Evolutionary conservation across 768 basidiomycete genomes (phyloP).

Genomic region (Agrocybe pediades): DNA sequence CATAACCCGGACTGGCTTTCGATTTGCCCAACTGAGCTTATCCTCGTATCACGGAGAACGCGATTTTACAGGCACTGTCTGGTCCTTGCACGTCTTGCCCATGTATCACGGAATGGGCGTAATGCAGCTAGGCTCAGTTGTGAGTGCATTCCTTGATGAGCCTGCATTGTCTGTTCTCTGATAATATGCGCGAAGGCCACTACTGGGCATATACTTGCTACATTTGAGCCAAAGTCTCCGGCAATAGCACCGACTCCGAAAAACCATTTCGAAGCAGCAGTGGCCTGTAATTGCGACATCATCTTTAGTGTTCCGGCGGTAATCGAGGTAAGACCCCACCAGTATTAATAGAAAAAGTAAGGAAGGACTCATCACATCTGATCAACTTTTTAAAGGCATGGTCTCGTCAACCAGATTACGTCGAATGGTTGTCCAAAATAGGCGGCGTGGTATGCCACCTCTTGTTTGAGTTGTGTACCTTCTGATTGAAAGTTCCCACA

Average conservation of each 20-base stretch:
- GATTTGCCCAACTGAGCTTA: neutral
- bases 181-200: neutral
- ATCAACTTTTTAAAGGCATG: neutral
- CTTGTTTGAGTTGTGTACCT: neutral
- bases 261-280: neutral
- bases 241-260: neutral
- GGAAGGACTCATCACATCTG: neutral
- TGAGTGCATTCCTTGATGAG: neutral
- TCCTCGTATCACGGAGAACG: neutral
- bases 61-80: neutral
- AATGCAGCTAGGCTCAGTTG: neutral
- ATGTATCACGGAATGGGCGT: slow-evolving; percentile 5
- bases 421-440: neutral
- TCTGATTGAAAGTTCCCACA: neutral
- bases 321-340: neutral
- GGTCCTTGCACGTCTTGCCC: neutral
- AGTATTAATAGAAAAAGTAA: neutral
- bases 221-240: neutral
- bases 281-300: neutral
- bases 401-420: neutral
- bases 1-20: neutral
- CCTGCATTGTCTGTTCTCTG: neutral
- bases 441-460: neutral
- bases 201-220: neutral
- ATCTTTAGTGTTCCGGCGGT: neutral